These are phyloP conservation scores for Pisolithus thermaeus DNA, from an alignment of 1,284 basidiomycete genomes.

Conservation along the genomic window DNA sequence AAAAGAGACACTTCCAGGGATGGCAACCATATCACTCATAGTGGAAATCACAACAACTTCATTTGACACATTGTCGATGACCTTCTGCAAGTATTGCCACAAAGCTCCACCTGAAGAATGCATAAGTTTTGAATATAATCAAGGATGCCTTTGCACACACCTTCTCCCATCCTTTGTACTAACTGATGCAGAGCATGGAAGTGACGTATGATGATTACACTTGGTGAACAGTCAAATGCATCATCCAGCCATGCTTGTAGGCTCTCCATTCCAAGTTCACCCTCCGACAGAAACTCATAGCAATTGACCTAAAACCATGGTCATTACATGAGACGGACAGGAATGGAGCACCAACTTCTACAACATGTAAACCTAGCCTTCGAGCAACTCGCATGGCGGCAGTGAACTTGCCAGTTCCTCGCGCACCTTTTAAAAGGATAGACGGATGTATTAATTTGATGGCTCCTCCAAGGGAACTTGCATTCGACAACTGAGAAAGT, in stretches of 20 bases:
- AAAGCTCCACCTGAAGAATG: constrained; percentile 49
- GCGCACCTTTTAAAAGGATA: constrained; percentile 68
- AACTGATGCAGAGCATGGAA: constrained; percentile 79
- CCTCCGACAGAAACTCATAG: constrained; percentile 81
- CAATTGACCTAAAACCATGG: constrained; percentile 69
- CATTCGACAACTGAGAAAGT: constrained; percentile 48
- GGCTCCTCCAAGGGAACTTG: constrained; percentile 50
- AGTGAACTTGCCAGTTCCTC: constrained; percentile 74
- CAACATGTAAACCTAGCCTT: constrained; percentile 67
- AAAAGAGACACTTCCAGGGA: constrained; percentile 73
- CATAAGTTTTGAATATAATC: neutral
- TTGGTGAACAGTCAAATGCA: constrained; percentile 79
- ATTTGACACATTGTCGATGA: constrained; percentile 49
- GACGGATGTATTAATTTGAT: constrained; percentile 56
- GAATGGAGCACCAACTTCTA: constrained; percentile 53
- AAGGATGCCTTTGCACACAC: constrained; percentile 29
- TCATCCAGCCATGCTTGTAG: constrained; percentile 77
- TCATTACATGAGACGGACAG: neutral
- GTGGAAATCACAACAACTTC: constrained; percentile 77
- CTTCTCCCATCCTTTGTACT: constrained; percentile 63
- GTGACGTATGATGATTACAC: constrained; percentile 78
- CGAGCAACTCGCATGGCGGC: constrained; percentile 53
- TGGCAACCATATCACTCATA: constrained; percentile 60
- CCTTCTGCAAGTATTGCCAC: constrained; percentile 60
- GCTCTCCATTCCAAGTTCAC: constrained; percentile 74